A percentile compares a stretch with the other conserved stretches of the same genome.
These are phyloP conservation scores for Verticillium isaacii DNA, from an alignment of 2,329 filamentous ascomycete genomes.

Conservation along the genomic window DNA sequence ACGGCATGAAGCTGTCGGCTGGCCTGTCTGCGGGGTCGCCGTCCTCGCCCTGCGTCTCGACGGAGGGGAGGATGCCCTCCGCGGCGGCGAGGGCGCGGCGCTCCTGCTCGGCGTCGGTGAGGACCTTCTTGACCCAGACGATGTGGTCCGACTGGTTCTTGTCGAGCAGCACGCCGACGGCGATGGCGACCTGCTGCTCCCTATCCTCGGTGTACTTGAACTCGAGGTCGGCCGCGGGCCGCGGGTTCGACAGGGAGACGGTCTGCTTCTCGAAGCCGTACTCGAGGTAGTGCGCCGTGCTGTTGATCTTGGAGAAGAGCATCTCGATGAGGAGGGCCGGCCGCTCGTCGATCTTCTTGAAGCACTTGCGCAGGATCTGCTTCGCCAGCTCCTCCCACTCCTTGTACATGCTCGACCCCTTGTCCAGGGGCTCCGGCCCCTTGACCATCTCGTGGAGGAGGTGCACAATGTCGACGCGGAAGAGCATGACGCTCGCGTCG, in stretches of 20 bases:
- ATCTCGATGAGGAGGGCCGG: slow-evolving; percentile 86
- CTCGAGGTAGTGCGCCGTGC: slow-evolving; percentile 81
- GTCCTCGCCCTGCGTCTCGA: slow-evolving; percentile 20
- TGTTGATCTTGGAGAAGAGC: slow-evolving; percentile 87
- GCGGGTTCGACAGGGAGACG: slow-evolving; percentile 52
- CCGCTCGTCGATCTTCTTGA: slow-evolving; percentile 79
- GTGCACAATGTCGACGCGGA: slow-evolving; percentile 83
- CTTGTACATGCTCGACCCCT: slow-evolving; percentile 60
- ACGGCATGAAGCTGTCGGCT: slow-evolving; percentile 33
- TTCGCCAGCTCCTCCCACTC: slow-evolving; percentile 90
- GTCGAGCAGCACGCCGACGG: slow-evolving; percentile 74
- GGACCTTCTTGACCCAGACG: slow-evolving; percentile 73
- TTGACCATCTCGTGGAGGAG: slow-evolving; percentile 90
- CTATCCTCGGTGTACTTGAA: slow-evolving; percentile 68
- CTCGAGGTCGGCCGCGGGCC: slow-evolving; percentile 75
- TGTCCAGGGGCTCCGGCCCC: slow-evolving; percentile 72
- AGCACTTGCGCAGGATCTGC: slow-evolving; percentile 76
- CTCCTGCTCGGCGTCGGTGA: slow-evolving; percentile 66
- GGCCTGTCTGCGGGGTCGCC: slow-evolving; percentile 24
- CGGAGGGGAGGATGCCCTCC: slow-evolving; percentile 52
- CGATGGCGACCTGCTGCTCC: slow-evolving; percentile 72
- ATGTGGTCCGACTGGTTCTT: slow-evolving; percentile 71
- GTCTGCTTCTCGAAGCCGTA: slow-evolving; percentile 84
- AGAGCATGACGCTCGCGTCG: slow-evolving; percentile 82
- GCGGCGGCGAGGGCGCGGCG: slow-evolving; percentile 73